Conservation (phyloP, 2,329 filamentous ascomycete species). For the Trichoderma pleuroti region DNA sequence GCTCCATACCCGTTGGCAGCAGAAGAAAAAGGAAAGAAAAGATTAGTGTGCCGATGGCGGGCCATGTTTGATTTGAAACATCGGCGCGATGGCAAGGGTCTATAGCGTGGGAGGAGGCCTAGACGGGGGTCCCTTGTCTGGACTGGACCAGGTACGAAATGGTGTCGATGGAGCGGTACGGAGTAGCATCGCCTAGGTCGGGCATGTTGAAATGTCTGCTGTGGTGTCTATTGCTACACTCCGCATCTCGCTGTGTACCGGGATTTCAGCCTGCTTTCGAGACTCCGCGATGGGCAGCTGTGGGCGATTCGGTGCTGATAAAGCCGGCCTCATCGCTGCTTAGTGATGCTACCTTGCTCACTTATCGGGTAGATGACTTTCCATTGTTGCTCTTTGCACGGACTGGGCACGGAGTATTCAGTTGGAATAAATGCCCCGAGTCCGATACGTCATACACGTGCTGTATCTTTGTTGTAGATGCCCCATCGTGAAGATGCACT, state of each 20-base stretch:
- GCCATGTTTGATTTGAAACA: constrained; percentile 13
- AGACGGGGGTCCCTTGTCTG: neutral
- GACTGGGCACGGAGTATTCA: neutral
- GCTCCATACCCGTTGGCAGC: neutral
- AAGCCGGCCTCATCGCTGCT: neutral
- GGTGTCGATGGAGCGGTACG: neutral
- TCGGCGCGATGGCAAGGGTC: constrained; percentile 10
- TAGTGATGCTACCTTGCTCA: neutral
- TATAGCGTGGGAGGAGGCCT: neutral
- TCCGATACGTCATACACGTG: neutral
- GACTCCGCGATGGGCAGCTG: neutral
- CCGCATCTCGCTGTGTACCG: neutral
- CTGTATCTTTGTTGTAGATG: neutral
- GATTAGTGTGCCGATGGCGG: constrained; percentile 13
- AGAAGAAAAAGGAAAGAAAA: neutral
- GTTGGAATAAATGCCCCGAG: neutral
- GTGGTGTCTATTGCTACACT: no score
- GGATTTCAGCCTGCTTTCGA: neutral
- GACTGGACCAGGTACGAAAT: neutral
- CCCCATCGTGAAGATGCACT: neutral
- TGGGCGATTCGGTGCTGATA: neutral
- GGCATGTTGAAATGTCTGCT: neutral
- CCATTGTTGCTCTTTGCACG: no score
- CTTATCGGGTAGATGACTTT: neutral
- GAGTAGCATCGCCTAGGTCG: neutral